These are phyloP conservation scores for Capsicum baccatum DNA, from an alignment of 257 asterid genomes.

Conservation along the genomic window DNA sequence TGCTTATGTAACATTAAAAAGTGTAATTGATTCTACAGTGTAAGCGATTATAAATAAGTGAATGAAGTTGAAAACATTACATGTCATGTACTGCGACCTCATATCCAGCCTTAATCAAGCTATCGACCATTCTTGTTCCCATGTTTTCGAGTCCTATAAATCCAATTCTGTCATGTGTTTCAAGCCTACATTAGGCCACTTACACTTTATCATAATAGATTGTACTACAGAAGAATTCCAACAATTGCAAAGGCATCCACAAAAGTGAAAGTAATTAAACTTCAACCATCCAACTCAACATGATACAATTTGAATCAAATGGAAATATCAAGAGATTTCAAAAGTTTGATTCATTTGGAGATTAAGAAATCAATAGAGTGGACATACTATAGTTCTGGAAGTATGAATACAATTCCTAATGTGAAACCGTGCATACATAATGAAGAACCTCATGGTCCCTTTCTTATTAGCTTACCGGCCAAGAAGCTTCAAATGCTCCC, in stretches of 20 bases:
- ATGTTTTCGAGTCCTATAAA: slow-evolving; percentile 95
- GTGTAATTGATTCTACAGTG: background rate
- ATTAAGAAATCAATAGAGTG: background rate
- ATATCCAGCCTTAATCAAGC: slow-evolving; percentile 85
- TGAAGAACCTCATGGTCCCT: no score
- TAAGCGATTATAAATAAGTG: background rate
- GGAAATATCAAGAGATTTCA: background rate
- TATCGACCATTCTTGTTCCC: slow-evolving; percentile 95
- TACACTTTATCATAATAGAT: background rate
- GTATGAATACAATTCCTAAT: no score
- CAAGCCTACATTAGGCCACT: background rate
- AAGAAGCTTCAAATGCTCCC: no score
- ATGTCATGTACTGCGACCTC: slow-evolving; percentile 19
- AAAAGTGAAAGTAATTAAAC: background rate
- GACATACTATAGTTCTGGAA: background rate
- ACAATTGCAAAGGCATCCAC: background rate
- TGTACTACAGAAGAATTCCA: background rate
- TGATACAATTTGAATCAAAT: background rate
- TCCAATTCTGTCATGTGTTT: slow-evolving; percentile 43
- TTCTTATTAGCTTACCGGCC: no score
- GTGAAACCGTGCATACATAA: no score
- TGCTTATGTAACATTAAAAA: background rate
- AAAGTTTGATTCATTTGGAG: background rate
- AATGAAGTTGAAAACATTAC: slow-evolving; percentile 54
- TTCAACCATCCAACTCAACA: background rate